Evolutionary conservation across 768 basidiomycete genomes (phyloP).

Genomic region (Daedaleopsis sinensis): DNA sequence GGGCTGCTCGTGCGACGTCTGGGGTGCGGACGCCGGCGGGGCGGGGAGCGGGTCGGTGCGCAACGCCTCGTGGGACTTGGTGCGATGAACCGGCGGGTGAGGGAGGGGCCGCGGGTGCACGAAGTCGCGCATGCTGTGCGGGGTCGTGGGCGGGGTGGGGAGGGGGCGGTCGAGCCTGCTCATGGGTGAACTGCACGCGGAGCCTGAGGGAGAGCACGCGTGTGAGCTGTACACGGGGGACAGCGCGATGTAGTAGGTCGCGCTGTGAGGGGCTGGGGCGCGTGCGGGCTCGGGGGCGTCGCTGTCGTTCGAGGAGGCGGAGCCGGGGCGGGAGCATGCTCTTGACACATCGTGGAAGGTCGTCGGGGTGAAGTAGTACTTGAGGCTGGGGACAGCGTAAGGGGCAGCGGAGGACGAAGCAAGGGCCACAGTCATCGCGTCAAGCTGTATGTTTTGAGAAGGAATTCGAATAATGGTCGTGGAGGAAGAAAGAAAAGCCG

Average conservation of each 20-base stretch:
- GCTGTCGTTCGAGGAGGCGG: constrained; percentile 12
- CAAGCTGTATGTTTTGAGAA: not conserved
- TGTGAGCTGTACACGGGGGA: not conserved
- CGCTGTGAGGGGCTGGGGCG: constrained; percentile 1
- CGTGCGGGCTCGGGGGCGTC: not conserved
- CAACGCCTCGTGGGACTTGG: not conserved
- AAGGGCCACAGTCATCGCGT: not conserved
- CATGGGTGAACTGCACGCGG: not conserved
- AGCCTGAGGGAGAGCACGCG: not conserved
- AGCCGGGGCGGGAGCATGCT: constrained; percentile 9
- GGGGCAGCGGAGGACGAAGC: not conserved
- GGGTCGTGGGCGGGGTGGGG: not conserved
- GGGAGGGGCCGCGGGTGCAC: constrained; percentile 11
- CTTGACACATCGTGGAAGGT: constrained; percentile 1
- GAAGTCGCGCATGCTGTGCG: not conserved
- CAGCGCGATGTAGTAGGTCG: not conserved
- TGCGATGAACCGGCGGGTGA: constrained; percentile 1
- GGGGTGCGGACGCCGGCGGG: constrained; percentile 2
- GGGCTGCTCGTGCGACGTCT: not conserved
- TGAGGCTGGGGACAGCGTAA: not conserved
- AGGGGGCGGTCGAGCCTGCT: not conserved
- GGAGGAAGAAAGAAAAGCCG: not conserved
- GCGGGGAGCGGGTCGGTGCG: constrained; percentile 2
- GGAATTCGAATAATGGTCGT: not conserved
- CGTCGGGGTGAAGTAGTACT: constrained; percentile 7